Evolutionary conservation across 352 stramenopile genomes (phyloP).

Genomic region (Globisporangium paddicum): DNA sequence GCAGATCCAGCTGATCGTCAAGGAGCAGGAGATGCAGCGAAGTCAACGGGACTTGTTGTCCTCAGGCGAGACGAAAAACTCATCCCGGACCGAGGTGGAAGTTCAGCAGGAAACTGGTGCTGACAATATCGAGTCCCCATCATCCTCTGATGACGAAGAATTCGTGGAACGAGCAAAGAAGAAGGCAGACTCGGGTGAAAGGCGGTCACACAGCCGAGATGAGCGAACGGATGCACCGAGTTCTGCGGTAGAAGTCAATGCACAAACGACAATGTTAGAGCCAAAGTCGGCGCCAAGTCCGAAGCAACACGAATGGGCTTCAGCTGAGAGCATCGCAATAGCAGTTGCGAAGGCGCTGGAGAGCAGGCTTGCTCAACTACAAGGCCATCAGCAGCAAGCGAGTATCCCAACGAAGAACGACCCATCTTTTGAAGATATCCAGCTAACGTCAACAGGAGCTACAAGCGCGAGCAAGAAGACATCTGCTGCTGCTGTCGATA

Average conservation of each 20-base stretch:
- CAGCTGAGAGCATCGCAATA: slow-evolving; percentile 33
- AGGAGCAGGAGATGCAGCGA: slow-evolving; percentile 10
- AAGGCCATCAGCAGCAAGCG: slow-evolving; percentile 1
- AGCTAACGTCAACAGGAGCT: neutral
- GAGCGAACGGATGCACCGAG: neutral
- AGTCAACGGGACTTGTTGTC: neutral
- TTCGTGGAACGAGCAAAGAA: neutral
- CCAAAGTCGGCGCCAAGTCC: neutral
- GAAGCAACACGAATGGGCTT: slow-evolving; percentile 3
- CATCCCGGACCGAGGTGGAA: neutral
- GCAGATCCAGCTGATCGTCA: slow-evolving; percentile 8
- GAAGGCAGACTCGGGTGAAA: neutral
- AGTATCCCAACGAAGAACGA: neutral
- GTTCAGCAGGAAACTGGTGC: neutral
- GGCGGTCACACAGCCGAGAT: neutral
- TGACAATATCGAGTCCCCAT: slow-evolving; percentile 17
- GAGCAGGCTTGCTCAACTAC: slow-evolving; percentile 21
- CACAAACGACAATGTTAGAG: neutral
- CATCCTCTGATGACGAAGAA: slow-evolving; percentile 12
- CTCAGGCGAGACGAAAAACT: neutral
- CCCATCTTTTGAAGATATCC: neutral
- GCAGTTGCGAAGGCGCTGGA: slow-evolving; percentile 38
- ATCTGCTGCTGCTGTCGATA: slow-evolving; percentile 8
- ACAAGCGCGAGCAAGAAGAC: neutral
- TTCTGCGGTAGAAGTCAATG: neutral